A percentile compares a stretch with the other conserved stretches of the same genome.
These are phyloP conservation scores for Boletus rubroflammeus DNA, from an alignment of 768 basidiomycete species.

Conservation along the genomic window DNA sequence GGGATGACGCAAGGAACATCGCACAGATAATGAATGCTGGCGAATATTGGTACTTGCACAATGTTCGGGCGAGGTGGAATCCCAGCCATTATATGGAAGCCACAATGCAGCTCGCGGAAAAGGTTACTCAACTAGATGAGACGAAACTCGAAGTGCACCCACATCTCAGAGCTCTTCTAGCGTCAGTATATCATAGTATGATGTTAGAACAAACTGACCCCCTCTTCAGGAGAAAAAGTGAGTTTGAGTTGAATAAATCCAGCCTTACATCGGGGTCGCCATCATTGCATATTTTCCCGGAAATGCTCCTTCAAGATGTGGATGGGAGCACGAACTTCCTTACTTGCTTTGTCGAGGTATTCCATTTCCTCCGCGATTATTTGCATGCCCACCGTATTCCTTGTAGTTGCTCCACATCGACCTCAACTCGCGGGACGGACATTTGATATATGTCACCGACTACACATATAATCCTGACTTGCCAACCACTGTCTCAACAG, in stretches of 20 bases:
- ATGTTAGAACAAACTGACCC: constrained; percentile 4
- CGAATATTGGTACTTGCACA: constrained; percentile 51
- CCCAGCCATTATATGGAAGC: constrained; percentile 45
- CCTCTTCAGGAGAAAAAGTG: constrained; percentile 46
- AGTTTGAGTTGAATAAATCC: constrained; percentile 28
- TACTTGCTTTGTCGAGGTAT: constrained; percentile 59
- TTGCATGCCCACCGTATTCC: neutral
- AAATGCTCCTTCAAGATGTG: constrained; percentile 48
- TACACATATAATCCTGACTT: constrained; percentile 54
- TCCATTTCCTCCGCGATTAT: neutral
- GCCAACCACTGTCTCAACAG: constrained; percentile 21
- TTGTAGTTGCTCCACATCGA: constrained; percentile 46
- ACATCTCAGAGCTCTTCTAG: constrained; percentile 47
- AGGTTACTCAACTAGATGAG: constrained; percentile 43
- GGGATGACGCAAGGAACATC: constrained; percentile 45
- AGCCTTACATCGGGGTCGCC: constrained; percentile 21
- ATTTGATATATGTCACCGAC: constrained; percentile 59
- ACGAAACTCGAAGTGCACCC: constrained; percentile 33
- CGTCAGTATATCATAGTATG: constrained; percentile 36
- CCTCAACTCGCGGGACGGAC: constrained; percentile 29
- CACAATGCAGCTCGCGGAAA: constrained; percentile 45
- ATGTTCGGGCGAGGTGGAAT: constrained; percentile 44
- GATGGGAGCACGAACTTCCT: constrained; percentile 41
- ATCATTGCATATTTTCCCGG: constrained; percentile 35
- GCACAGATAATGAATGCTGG: constrained; percentile 45